Evolutionary conservation across 148 eudicot species (phyloP).

Genomic region (Chenopodium formosanum): DNA sequence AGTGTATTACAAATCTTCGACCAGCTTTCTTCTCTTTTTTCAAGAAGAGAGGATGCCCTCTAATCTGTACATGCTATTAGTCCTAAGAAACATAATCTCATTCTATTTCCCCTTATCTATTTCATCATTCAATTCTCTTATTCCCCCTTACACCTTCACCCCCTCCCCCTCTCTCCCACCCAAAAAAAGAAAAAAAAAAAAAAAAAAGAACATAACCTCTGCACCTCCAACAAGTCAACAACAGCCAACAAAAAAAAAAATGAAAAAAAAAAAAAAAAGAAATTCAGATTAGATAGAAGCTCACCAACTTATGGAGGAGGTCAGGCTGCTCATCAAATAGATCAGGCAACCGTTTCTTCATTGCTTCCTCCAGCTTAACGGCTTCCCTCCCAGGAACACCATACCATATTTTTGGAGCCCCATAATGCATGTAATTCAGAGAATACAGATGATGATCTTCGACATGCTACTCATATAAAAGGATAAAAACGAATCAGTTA

Average conservation of each 20-base stretch:
- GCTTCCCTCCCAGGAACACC: slow-evolving; percentile 91
- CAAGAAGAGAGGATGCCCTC: neutral
- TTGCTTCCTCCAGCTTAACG: slow-evolving; percentile 72
- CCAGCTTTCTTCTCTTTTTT: neutral
- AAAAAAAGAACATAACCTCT: no score
- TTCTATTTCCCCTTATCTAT: no score
- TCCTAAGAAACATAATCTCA: neutral
- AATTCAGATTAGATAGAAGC: neutral
- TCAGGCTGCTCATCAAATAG: slow-evolving; percentile 97
- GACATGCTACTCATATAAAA: slow-evolving; percentile 64
- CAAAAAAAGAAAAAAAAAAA: no score
- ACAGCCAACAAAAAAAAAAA: no score
- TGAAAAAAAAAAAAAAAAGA: neutral
- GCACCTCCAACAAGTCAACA: no score
- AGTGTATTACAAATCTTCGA: neutral
- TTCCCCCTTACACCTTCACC: neutral
- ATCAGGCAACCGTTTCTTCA: slow-evolving; percentile 87
- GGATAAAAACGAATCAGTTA: slow-evolving; percentile 19
- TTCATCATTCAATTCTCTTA: neutral
- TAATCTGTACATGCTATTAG: neutral
- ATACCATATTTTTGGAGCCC: slow-evolving; percentile 98
- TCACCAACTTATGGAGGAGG: slow-evolving; percentile 96
- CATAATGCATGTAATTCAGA: slow-evolving; percentile 93
- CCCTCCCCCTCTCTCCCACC: no score
- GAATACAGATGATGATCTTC: slow-evolving; percentile 98